These are phyloP conservation scores for Melastoma malabathricum DNA, from an alignment of 345 rosid species.

Conservation along the genomic window DNA sequence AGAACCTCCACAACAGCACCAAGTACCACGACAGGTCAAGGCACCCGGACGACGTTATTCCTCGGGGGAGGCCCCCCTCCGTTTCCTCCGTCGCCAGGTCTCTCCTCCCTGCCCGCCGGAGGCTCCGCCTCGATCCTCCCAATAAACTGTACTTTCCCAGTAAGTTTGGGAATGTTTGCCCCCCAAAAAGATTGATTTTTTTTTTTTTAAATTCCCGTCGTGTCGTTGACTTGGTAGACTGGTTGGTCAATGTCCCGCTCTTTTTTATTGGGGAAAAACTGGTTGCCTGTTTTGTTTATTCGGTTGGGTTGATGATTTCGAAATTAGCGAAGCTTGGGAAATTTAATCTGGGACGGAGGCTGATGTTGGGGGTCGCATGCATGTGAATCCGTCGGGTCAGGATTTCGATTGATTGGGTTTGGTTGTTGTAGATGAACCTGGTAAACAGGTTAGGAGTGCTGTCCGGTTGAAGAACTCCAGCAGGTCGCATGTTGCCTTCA, in stretches of 20 bases:
- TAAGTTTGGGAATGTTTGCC: slow-evolving; percentile 14
- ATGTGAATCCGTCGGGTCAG: no score
- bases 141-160: slow-evolving; percentile 74
- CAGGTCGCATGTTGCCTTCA: slow-evolving; percentile 87
- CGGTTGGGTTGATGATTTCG: no score
- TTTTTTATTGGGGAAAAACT: no score
- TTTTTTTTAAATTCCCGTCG: neutral
- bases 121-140: slow-evolving; percentile 88
- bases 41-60: slow-evolving; percentile 14
- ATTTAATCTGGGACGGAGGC: no score
- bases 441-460: slow-evolving; percentile 85
- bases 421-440: slow-evolving; percentile 61
- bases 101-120: slow-evolving; percentile 70
- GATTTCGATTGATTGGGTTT: neutral
- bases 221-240: neutral
- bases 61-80: slow-evolving; percentile 20
- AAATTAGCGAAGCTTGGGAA: no score
- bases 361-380: no score
- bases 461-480: slow-evolving; percentile 71
- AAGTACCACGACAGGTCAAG: slow-evolving; percentile 7
- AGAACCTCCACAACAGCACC: slow-evolving; percentile 27
- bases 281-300: no score
- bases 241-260: no score
- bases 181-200: neutral
- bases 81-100: slow-evolving; percentile 77